Percentiles rank a stretch among this genome's conserved stretches.
Evolutionary conservation across 768 basidiomycete species (phyloP).

Genomic region (Pleurotus tuber-regium): DNA sequence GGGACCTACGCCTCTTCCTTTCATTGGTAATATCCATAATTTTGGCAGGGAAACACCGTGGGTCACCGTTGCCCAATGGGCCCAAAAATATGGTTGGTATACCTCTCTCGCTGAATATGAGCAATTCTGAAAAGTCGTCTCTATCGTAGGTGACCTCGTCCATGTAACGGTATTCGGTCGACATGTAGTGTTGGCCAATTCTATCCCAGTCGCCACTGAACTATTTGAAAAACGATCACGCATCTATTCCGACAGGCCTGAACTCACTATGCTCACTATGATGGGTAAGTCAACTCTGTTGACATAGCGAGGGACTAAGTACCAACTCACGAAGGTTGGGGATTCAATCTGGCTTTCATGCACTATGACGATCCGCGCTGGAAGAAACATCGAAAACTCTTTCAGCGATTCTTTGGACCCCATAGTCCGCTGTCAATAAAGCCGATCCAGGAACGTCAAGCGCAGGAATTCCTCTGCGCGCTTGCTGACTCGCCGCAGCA

Average conservation of each 20-base stretch:
- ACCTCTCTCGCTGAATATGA: too few species aligned
- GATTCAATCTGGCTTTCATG: slow-evolving; percentile 1
- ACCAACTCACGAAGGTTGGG: not conserved
- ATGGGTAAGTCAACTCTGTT: not conserved
- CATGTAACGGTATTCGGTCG: slow-evolving; percentile 33
- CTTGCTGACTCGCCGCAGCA: not conserved
- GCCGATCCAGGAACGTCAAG: not conserved
- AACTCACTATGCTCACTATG: slow-evolving; percentile 6
- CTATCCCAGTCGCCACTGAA: slow-evolving; percentile 28
- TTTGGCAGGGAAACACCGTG: slow-evolving; percentile 29
- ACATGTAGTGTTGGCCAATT: slow-evolving; percentile 34
- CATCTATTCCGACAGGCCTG: slow-evolving; percentile 31
- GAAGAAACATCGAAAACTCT: slow-evolving; percentile 5
- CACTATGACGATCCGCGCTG: slow-evolving; percentile 5
- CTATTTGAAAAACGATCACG: slow-evolving; percentile 35
- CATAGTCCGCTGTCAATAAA: slow-evolving; percentile 1
- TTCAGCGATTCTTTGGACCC: not conserved
- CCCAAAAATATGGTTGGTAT: slow-evolving; percentile 15
- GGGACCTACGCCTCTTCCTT: slow-evolving; percentile 31
- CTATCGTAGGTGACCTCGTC: slow-evolving; percentile 32
- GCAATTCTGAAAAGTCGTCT: too few species aligned
- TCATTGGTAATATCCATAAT: slow-evolving; percentile 33
- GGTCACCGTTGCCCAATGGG: slow-evolving; percentile 23
- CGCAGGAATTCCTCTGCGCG: not conserved
- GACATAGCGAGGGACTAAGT: too few species aligned